Conservation (phyloP, 306 rosid species). For the Vigna mungo region DNA sequence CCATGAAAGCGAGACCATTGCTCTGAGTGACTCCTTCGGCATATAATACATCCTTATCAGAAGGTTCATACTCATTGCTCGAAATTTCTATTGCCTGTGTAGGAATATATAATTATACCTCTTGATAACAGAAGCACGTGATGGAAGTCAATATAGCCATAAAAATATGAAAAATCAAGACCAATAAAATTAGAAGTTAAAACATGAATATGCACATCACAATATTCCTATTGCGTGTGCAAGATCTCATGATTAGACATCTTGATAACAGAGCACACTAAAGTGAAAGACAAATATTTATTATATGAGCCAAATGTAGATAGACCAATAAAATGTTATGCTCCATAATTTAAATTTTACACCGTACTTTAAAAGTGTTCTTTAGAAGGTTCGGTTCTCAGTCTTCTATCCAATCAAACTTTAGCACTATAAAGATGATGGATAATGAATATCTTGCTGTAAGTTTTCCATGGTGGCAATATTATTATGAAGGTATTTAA, state of each 20-base stretch:
- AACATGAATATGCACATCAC: neutral
- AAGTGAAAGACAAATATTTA: conserved; percentile 3
- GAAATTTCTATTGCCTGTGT: conserved; percentile 87
- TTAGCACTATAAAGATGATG: neutral
- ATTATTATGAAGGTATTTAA: neutral
- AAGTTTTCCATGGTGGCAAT: neutral
- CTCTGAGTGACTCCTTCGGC: conserved; percentile 94
- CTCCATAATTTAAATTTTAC: conserved; percentile 23
- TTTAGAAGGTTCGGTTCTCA: conserved; percentile 34
- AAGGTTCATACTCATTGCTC: conserved; percentile 92
- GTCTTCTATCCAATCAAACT: conserved; percentile 19
- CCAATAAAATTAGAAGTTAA: conserved; percentile 2
- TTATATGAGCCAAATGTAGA: conserved; percentile 20
- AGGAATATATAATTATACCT: conserved; percentile 35
- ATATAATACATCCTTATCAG: conserved; percentile 76
- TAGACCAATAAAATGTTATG: conserved; percentile 25
- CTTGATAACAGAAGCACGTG: conserved; percentile 13
- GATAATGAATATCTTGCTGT: neutral
- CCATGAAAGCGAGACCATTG: conserved; percentile 86
- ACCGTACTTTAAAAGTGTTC: neutral
- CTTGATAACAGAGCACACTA: conserved; percentile 19
- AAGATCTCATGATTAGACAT: conserved; percentile 38
- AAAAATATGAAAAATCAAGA: conserved; percentile 22
- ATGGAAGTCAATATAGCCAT: conserved; percentile 2
- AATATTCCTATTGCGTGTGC: conserved; percentile 73